Evolutionary conservation across 495 filamentous ascomycete species (phyloP), one percentile per base, ranked within the genome.

Genomic region (Penicillium taxi): DNA sequence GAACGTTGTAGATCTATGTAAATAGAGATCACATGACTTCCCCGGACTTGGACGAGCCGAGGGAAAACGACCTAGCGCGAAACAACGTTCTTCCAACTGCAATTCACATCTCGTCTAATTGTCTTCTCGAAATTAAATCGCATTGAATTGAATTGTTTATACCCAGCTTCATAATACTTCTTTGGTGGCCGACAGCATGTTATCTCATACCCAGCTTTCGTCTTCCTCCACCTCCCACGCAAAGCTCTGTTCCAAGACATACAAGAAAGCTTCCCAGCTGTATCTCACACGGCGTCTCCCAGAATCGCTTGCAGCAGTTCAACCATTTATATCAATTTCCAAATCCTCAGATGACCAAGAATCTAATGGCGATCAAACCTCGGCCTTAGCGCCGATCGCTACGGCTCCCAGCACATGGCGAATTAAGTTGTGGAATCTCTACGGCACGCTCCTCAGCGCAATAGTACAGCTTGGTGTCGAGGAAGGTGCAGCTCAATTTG

Each of bases 391-490:
- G 26, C 84, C 84, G 2, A 79, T 94, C 33, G 77, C 78, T 35
- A 69, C 66, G 42, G 83, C 82, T 37, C 83, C 82, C 31, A 71
- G 78, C 35, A 80, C 77, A 25, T 85, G 82, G 39, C 71, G 90
- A 44, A 85, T 95, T 61, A 96, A 95, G 58, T 78, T 96, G 37
- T 98, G 93, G 93, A 93, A 85, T 59, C 72, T 98, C 47, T 96
- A 96, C 58, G 75, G 96, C 33, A 94, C 87, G 0, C 76, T 96
- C 16, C 71, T 96, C 22, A 93, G 94, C 62, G 84, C 84, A 16
- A 82, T 94, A 30, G 70, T 90, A 23, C 88, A 96, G 43, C 68
- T 96, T 46, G 85, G 84, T 12, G 62, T 80, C n/a, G 86, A 95
- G 47, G 86, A 94, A 54, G 91, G 90, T 20, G 94, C 89, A 61